These are phyloP conservation scores for Mesotaenium endlicherianum DNA, from an alignment of 139 green algal species.

Conservation along the genomic window DNA sequence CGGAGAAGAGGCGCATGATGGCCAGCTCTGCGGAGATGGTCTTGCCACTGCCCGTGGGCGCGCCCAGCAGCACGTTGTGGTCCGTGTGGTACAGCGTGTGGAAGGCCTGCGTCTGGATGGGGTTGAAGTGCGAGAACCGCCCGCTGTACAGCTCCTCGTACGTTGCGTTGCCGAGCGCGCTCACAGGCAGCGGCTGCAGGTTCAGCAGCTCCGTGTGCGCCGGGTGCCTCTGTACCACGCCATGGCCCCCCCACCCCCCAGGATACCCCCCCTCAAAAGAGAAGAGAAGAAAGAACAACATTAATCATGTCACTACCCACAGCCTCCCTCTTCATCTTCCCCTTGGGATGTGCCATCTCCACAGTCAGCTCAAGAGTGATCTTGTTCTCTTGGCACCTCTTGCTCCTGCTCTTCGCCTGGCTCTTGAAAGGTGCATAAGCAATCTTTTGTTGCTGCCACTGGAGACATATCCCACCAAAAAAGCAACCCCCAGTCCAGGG, in stretches of 20 bases:
- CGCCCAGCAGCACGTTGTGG: conserved; percentile 90
- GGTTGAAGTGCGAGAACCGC: conserved; percentile 99
- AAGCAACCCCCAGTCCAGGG: too few species aligned
- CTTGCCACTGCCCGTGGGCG: conserved; percentile 88
- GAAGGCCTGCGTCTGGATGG: conserved; percentile 96
- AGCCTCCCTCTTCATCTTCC: background rate
- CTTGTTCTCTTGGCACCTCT: too few species aligned
- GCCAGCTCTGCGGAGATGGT: conserved; percentile 91
- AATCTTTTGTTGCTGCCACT: too few species aligned
- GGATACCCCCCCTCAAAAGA: too few species aligned
- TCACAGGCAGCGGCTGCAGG: conserved; percentile 84
- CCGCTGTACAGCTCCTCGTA: conserved; percentile 81
- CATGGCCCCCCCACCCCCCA: too few species aligned
- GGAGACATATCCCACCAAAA: too few species aligned
- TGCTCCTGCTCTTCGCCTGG: too few species aligned
- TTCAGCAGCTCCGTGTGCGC: conserved; percentile 85
- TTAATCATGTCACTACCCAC: background rate
- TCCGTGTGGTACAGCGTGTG: conserved; percentile 96
- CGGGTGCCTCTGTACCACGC: conserved; percentile 36
- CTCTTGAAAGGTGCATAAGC: too few species aligned
- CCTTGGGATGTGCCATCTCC: too few species aligned
- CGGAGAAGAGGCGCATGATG: conserved; percentile 80
- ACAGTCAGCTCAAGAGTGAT: too few species aligned
- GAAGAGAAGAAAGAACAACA: background rate
- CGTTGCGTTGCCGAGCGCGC: conserved; percentile 69